A percentile compares a stretch with the other conserved stretches of the same genome.
These are phyloP conservation scores for Scedosporium apiospermum DNA, from an alignment of 2,329 filamentous ascomycete genomes.

Conservation along the genomic window DNA sequence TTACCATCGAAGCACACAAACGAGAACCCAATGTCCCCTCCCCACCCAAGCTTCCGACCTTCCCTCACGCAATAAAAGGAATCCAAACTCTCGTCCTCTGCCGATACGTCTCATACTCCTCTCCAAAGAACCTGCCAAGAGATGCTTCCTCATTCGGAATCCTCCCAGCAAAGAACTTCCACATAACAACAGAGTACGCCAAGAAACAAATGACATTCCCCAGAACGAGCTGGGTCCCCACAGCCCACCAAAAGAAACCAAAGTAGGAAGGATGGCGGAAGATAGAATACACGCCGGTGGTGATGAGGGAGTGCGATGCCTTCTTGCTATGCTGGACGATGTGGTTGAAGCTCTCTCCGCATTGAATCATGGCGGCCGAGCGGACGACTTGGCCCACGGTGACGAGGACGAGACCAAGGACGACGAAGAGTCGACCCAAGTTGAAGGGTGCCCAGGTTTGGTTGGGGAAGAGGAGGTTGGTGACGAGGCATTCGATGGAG, in stretches of 20 bases:
- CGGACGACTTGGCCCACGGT: slow-evolving; percentile 64
- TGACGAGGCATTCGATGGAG: slow-evolving; percentile 60
- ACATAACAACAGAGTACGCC: slow-evolving; percentile 66
- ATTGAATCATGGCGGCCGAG: slow-evolving; percentile 79
- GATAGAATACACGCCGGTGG: slow-evolving; percentile 64
- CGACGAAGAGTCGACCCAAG: slow-evolving; percentile 23
- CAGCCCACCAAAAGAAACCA: slow-evolving; percentile 96
- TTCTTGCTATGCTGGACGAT: slow-evolving; percentile 64
- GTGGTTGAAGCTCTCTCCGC: slow-evolving; percentile 87
- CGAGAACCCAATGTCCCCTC: neutral
- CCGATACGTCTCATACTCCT: slow-evolving; percentile 69
- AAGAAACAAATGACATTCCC: slow-evolving; percentile 75
- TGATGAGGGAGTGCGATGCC: slow-evolving; percentile 69
- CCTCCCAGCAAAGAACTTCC: slow-evolving; percentile 71
- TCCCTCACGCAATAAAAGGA: slow-evolving; percentile 47
- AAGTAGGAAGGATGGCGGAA: slow-evolving; percentile 90
- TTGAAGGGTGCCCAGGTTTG: slow-evolving; percentile 25
- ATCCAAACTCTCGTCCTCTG: slow-evolving; percentile 66
- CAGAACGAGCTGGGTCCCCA: slow-evolving; percentile 87
- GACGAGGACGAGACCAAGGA: slow-evolving; percentile 55
- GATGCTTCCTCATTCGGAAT: slow-evolving; percentile 72
- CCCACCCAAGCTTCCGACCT: neutral
- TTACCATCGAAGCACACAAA: no score
- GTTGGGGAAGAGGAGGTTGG: slow-evolving; percentile 44
- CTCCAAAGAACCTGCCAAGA: slow-evolving; percentile 72